Percentiles rank a stretch among this genome's conserved stretches.
Conservation (phyloP, 2,329 filamentous ascomycete genomes). For the Tolypocladium capitatum region DNA sequence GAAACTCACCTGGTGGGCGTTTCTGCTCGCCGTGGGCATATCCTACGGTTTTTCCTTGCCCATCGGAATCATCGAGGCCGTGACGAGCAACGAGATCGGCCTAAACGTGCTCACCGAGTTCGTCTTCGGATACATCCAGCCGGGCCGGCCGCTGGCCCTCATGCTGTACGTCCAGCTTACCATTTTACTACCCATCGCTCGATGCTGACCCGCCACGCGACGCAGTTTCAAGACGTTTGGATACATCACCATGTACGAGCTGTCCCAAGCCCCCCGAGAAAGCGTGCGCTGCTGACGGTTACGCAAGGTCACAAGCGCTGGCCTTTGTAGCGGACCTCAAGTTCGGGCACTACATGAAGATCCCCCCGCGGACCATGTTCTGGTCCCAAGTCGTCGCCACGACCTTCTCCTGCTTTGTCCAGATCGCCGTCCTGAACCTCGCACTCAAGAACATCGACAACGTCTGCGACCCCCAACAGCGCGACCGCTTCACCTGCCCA, state of each 20-base stretch:
- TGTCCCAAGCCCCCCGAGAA: neutral
- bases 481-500: slow-evolving; percentile 49
- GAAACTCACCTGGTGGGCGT: slow-evolving; percentile 60
- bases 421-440: slow-evolving; percentile 51
- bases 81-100: slow-evolving; percentile 58
- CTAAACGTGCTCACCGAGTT: slow-evolving; percentile 67
- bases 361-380: slow-evolving; percentile 54
- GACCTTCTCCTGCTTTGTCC: slow-evolving; percentile 52
- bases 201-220: neutral
- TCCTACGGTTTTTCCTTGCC: slow-evolving; percentile 52
- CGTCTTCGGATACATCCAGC: slow-evolving; percentile 62
- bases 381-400: slow-evolving; percentile 52
- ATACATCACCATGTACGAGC: slow-evolving; percentile 41
- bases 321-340: slow-evolving; percentile 55
- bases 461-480: slow-evolving; percentile 46
- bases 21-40: slow-evolving; percentile 52
- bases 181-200: neutral
- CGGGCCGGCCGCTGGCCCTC: slow-evolving; percentile 55
- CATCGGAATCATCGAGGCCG: slow-evolving; percentile 55
- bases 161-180: slow-evolving; percentile 42
- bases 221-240: slow-evolving; percentile 50
- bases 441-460: slow-evolving; percentile 46
- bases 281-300: neutral
- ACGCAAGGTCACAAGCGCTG: slow-evolving; percentile 40
- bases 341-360: slow-evolving; percentile 63